Base-by-base conservation (phyloP, 495 filamentous ascomycete species). In the Hyphodiscus hymeniophilus region DNA sequence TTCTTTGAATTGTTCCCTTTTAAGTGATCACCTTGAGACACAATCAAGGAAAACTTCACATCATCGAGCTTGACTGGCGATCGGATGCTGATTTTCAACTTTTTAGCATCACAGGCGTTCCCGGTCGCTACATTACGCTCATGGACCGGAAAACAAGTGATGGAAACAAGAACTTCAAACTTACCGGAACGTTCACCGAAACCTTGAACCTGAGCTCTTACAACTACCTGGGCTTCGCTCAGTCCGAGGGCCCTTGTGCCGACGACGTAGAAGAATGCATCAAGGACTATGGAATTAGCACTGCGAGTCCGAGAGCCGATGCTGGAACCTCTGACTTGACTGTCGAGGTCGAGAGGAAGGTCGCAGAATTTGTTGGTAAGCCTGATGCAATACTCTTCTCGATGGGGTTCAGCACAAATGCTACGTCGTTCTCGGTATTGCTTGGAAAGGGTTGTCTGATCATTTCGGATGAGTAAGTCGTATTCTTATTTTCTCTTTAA, bases 161-260 rank as follows among this genome's bases (percentile, higher is more conserved):
- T 58, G 81, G 85, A 67, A 95, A 96, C 65, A 74, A 81, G 52
- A 77, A 78, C 52, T 97, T 95, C 70, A 75, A 84, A 56, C 73
- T 87, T 56, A 88, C 82, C 7, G 91, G 91, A 32, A 91, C 87
- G 22, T 79, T 76, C 33, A 96, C 91, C n/a, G 85, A 96, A 61
- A 95, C 91, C 0, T 66, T 97, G 48, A 97, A 97, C 63, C 77
- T 97, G 79, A 94, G 89, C 69, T 97, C 91, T 4, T 97, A 97
- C 74, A 97, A 97, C 60, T 97, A 97, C 56, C 85, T 97, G 5
- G 91, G 91, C 17, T 97, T 97, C 60, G 91, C 91, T 45, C 91
- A 97, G 63, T 95, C 91, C 1, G 87, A 94, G 55, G 91, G 91
- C 11, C 89, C 89, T 23, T 96, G 91, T 64, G 91, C 91, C 16